A percentile compares a stretch with the other conserved stretches of the same genome.
Conservation (phyloP, 495 filamentous ascomycete species). For the Xylaria venustula region DNA sequence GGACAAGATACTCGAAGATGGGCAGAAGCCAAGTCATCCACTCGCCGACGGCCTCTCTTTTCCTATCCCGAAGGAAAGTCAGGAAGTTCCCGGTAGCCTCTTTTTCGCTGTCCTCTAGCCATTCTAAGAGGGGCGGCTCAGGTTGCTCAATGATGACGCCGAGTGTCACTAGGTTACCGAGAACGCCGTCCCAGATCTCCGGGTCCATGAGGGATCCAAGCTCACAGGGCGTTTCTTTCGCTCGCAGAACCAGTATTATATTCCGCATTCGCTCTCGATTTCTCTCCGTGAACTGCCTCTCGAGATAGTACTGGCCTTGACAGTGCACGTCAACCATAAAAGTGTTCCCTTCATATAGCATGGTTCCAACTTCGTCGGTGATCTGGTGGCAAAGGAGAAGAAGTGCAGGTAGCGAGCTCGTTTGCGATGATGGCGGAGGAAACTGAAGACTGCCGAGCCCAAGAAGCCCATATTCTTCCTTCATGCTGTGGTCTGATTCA, state of each 20-base stretch:
- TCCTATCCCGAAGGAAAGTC: background rate
- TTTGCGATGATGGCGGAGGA: background rate
- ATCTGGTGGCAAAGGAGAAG: conserved; percentile 6
- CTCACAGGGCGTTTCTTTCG: background rate
- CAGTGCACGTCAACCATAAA: background rate
- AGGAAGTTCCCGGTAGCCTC: background rate
- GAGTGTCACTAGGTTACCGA: background rate
- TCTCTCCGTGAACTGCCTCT: background rate
- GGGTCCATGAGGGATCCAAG: background rate
- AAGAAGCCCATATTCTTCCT: background rate
- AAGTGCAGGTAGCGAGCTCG: background rate
- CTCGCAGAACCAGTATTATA: background rate
- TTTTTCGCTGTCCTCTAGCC: background rate
- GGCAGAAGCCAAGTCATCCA: conserved; percentile 12
- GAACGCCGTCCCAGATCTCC: conserved; percentile 4
- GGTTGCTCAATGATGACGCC: conserved; percentile 6
- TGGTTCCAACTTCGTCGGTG: conserved; percentile 5
- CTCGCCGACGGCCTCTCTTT: background rate
- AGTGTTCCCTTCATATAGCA: conserved; percentile 6
- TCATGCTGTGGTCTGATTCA: background rate
- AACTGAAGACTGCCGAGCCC: background rate
- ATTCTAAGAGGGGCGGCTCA: background rate
- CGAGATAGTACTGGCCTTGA: background rate
- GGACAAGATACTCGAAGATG: conserved; percentile 11
- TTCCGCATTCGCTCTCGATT: conserved; percentile 8